A percentile compares a stretch with the other conserved stretches of the same genome.
Evolutionary conservation across 2,329 filamentous ascomycete species (phyloP).

Genomic region (Pyricularia sp.): DNA sequence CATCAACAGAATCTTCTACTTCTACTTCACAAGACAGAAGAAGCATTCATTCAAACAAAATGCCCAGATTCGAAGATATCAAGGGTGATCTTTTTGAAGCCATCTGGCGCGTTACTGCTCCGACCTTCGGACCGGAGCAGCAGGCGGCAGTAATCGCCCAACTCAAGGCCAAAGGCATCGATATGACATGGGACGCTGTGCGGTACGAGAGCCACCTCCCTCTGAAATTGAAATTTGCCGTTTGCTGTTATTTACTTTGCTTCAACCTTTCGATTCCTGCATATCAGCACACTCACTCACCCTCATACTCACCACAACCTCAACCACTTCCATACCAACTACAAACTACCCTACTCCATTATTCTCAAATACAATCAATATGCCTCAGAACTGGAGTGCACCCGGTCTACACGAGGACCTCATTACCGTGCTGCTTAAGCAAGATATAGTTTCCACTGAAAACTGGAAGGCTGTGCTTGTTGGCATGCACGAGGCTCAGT

Average conservation of each 20-base stretch:
- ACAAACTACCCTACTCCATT: neutral
- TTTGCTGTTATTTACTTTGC: neutral
- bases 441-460: slow-evolving; percentile 20
- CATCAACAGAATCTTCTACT: slow-evolving; percentile 13
- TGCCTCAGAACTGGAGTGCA: slow-evolving; percentile 26
- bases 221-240: neutral
- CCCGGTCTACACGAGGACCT: slow-evolving; percentile 32
- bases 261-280: too few relatives aligned
- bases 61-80: slow-evolving; percentile 6
- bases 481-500: slow-evolving; percentile 15
- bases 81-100: slow-evolving; percentile 12
- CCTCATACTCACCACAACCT: neutral
- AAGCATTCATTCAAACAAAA: neutral
- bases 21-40: neutral
- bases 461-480: slow-evolving; percentile 19
- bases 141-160: slow-evolving; percentile 10
- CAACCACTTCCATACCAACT: neutral
- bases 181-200: slow-evolving; percentile 16
- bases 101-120: slow-evolving; percentile 6
- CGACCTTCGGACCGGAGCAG: slow-evolving; percentile 7
- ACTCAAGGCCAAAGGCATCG: slow-evolving; percentile 12
- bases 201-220: slow-evolving; percentile 10
- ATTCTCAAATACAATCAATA: slow-evolving; percentile 4
- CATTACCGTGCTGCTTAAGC: slow-evolving; percentile 28
- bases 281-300: neutral